phyloP scores from a whole-genome alignment of 495 filamentous ascomycete genomes.

The Penicillium subrubescens region DNA sequence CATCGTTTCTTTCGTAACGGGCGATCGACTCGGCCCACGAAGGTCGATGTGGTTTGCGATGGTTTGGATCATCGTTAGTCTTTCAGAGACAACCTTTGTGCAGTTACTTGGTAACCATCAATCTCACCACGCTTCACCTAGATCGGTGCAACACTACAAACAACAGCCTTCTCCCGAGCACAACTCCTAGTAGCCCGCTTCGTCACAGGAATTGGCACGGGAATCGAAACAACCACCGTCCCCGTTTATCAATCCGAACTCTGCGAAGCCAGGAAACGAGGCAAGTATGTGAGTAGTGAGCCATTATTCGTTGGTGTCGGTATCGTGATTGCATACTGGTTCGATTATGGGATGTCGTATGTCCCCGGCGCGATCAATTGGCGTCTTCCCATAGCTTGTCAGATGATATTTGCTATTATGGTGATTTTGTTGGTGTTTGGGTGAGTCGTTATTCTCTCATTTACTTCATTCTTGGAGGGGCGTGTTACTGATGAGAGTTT shows the following conservation, averaged over 20 bases:
- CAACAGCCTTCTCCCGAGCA: background rate
- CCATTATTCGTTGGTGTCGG: background rate
- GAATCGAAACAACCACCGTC: background rate
- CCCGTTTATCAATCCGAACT: background rate
- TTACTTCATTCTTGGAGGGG: too few species aligned
- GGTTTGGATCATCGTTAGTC: background rate
- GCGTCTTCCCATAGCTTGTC: constrained; percentile 17
- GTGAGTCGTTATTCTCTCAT: background rate
- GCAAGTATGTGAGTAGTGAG: background rate
- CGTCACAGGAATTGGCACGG: background rate
- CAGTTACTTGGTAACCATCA: too few species aligned
- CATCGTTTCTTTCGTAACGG: background rate
- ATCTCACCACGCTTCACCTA: background rate
- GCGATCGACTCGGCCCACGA: background rate
- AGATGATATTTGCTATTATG: background rate
- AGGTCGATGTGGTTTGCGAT: background rate
- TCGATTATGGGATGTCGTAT: background rate
- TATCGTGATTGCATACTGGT: background rate
- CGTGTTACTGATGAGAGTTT: too few species aligned
- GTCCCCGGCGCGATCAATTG: background rate
- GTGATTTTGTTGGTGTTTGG: background rate
- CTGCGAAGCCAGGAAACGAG: background rate
- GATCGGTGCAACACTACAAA: background rate
- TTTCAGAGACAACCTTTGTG: too few species aligned
- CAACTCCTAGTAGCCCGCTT: background rate